phyloP scores from a whole-genome alignment of 2,329 filamentous ascomycete genomes.

The Aspergillus ibericus region DNA sequence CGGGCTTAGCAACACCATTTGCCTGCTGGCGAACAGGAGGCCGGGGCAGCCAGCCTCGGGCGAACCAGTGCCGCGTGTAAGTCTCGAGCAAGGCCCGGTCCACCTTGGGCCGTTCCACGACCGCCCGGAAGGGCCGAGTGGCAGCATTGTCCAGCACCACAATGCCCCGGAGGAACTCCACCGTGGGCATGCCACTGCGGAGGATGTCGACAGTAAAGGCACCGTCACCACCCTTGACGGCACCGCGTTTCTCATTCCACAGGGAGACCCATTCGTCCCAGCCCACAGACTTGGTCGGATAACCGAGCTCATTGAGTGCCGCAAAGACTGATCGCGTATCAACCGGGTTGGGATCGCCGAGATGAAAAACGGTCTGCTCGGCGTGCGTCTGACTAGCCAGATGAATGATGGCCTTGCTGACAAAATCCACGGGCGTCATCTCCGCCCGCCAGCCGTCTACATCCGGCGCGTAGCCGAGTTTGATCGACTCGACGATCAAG shows the following conservation, averaged over 20 bases:
- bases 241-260: conserved; percentile 70
- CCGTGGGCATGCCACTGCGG: conserved; percentile 75
- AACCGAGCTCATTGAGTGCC: conserved; percentile 66
- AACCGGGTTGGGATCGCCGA: conserved; percentile 71
- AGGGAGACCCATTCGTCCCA: conserved; percentile 74
- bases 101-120: conserved; percentile 66
- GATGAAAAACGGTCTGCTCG: conserved; percentile 68
- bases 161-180: conserved; percentile 68
- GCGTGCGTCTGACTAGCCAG: conserved; percentile 64
- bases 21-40: conserved; percentile 57
- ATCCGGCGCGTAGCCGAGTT: conserved; percentile 68
- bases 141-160: conserved; percentile 71
- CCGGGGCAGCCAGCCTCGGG: conserved; percentile 70
- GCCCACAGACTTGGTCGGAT: conserved; percentile 63
- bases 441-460: conserved; percentile 75
- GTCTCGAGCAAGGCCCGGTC: conserved; percentile 70
- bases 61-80: conserved; percentile 78
- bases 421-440: conserved; percentile 83
- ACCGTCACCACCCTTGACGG: conserved; percentile 64
- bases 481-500: conserved; percentile 73
- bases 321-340: conserved; percentile 66
- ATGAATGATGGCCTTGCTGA: conserved; percentile 71
- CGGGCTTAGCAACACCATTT: conserved; percentile 46
- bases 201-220: conserved; percentile 78
- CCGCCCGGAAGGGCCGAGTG: conserved; percentile 61